Evolutionary conservation across 495 filamentous ascomycete species (phyloP).

Genomic region (Letharia columbiana): DNA sequence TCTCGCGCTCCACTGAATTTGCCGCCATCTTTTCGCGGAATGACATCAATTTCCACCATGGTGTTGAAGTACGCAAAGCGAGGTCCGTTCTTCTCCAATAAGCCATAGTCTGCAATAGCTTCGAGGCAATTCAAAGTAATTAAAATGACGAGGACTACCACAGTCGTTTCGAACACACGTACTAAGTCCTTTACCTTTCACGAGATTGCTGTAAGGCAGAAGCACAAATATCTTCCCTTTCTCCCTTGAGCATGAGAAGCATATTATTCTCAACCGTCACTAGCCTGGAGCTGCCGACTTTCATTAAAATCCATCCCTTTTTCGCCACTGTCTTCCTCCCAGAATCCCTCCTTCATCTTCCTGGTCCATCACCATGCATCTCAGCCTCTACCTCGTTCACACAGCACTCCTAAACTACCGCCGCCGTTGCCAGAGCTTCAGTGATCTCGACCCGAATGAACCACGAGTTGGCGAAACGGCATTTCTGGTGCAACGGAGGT

Average conservation of each 20-base stretch:
- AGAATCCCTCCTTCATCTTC: background rate
- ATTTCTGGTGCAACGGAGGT: constrained; percentile 9
- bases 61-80: background rate
- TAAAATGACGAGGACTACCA: background rate
- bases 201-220: background rate
- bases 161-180: background rate
- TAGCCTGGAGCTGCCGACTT: background rate
- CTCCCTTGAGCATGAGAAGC: background rate
- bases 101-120: background rate
- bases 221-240: background rate
- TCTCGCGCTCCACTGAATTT: background rate
- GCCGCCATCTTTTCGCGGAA: background rate
- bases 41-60: background rate
- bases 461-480: background rate
- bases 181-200: background rate
- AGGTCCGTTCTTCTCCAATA: background rate
- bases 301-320: background rate
- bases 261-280: background rate
- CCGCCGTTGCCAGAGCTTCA: background rate
- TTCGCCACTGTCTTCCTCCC: background rate
- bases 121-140: background rate
- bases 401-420: background rate
- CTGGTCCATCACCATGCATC: background rate
- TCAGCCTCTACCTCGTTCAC: background rate
- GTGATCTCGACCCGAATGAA: background rate